Conservation (phyloP, 768 basidiomycete species). For the Phlegmacium glaucopus region DNA sequence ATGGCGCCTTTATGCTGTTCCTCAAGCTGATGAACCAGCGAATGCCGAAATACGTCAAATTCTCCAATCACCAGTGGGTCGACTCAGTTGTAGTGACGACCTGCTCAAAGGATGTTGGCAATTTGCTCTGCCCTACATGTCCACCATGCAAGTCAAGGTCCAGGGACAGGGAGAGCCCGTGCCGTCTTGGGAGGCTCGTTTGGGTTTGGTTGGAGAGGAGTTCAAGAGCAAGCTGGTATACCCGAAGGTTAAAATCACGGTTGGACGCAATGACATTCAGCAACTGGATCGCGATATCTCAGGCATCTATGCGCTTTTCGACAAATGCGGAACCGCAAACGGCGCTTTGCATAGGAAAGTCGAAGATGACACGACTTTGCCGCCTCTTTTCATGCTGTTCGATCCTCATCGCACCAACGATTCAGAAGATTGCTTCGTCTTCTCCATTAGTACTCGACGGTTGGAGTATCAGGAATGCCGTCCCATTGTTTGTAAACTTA, state of each 20-base stretch:
- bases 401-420: constrained; percentile 83
- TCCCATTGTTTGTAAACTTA: constrained; percentile 71
- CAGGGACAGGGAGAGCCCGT: constrained; percentile 65
- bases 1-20: constrained; percentile 81
- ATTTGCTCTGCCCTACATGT: constrained; percentile 65
- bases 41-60: constrained; percentile 77
- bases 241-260: constrained; percentile 61
- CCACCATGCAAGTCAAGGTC: constrained; percentile 57
- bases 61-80: constrained; percentile 73
- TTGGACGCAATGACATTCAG: constrained; percentile 40
- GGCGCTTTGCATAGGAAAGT: constrained; percentile 73
- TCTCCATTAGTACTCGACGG: constrained; percentile 74
- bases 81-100: constrained; percentile 53
- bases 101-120: constrained; percentile 78
- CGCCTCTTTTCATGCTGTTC: constrained; percentile 77
- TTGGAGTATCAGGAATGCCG: constrained; percentile 81
- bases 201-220: constrained; percentile 67
- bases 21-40: constrained; percentile 64
- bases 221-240: constrained; percentile 68
- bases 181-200: constrained; percentile 79
- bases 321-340: constrained; percentile 88
- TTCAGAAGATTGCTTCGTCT: constrained; percentile 78
- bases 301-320: constrained; percentile 74
- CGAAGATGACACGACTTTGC: constrained; percentile 42
- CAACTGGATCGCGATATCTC: constrained; percentile 78